Evolutionary conservation across 108 stramenopile genomes (phyloP), one percentile per base, ranked within the genome.

Genomic region (Nannochloropsis gaditana): DNA sequence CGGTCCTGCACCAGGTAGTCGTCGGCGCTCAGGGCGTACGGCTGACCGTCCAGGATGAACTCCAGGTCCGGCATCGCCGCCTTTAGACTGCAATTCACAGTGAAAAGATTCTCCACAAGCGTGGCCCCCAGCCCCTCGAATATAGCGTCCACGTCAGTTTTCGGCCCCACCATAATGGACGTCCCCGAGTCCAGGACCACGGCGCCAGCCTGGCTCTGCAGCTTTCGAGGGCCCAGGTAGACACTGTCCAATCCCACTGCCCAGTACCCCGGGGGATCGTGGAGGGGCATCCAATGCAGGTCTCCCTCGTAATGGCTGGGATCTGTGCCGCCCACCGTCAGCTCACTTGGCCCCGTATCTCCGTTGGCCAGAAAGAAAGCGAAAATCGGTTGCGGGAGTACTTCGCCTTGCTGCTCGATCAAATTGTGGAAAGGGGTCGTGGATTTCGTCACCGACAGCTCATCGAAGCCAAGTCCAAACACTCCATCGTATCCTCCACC

Each of bases 401-500:
- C 88, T 43, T 86, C 45, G 59, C 88, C 89, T n/a, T 73, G 59
- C 86, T 89, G 87, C 84, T 94, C 93, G 79, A 99, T 93, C 79
- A 97, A 92, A 86, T 96, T 95, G 79, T 97, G 93, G 89, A 99
- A 96, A 15, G 96, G 95, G 15, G 99, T 98, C 21, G 90, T 89
- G 5, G 94, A 92, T 47, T 92, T 92, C 81, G 94, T 96, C 80
- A 98, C 92, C 44, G 91, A 89, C 84, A 99, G 92, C 80, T 92
- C 92, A 59, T 94, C 93, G 84, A 98, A 99, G 80, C 95, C 99
- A 45, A 98, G 86, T 87, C 99, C 99, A 82, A 98, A 87, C 86
- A 99, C 99, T 45, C 99, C 99, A 90, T 98, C 99, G 90, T 98
- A 99, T 45, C 90, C 95, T 43, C 97, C 97, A 44, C 97, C 82